These are phyloP conservation scores for Phytophthora lateralis DNA, from an alignment of 352 stramenopile genomes.

Conservation along the genomic window DNA sequence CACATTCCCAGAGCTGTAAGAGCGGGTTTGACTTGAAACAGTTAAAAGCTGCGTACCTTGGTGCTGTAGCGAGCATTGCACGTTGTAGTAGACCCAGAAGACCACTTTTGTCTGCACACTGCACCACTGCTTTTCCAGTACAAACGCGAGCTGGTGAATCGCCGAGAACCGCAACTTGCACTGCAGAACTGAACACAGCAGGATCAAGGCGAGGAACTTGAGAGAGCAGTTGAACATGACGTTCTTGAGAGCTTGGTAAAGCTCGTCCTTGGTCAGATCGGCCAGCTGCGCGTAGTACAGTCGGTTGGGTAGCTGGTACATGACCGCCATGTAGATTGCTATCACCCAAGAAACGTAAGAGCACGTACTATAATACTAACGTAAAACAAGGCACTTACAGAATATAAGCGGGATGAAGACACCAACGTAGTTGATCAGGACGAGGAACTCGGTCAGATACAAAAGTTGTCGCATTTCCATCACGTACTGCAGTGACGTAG, in stretches of 20 bases:
- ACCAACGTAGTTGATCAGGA: not conserved
- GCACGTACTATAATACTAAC: not conserved
- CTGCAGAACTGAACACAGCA: too few species aligned
- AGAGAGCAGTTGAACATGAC: slow-evolving; percentile 17
- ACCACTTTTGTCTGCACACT: too few species aligned
- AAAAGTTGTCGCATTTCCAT: slow-evolving; percentile 9
- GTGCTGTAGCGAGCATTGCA: too few species aligned
- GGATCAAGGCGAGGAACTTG: slow-evolving; percentile 8
- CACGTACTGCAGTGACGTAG: slow-evolving; percentile 3
- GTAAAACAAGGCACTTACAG: slow-evolving; percentile 10
- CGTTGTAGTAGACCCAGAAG: too few species aligned
- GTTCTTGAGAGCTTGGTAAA: slow-evolving; percentile 14
- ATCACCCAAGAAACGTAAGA: not conserved
- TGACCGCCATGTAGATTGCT: slow-evolving; percentile 19
- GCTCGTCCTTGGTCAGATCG: slow-evolving; percentile 1
- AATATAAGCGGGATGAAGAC: slow-evolving; percentile 39
- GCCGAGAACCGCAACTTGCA: too few species aligned
- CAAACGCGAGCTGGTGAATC: too few species aligned
- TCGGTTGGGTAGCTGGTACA: slow-evolving; percentile 28
- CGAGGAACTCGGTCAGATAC: slow-evolving; percentile 21
- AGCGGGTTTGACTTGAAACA: too few species aligned
- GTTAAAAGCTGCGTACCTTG: too few species aligned
- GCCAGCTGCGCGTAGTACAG: slow-evolving; percentile 22
- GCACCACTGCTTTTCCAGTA: too few species aligned
- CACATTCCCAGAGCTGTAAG: not conserved